These are phyloP conservation scores for Peronospora destructor DNA, from an alignment of 352 stramenopile genomes.

Conservation along the genomic window DNA sequence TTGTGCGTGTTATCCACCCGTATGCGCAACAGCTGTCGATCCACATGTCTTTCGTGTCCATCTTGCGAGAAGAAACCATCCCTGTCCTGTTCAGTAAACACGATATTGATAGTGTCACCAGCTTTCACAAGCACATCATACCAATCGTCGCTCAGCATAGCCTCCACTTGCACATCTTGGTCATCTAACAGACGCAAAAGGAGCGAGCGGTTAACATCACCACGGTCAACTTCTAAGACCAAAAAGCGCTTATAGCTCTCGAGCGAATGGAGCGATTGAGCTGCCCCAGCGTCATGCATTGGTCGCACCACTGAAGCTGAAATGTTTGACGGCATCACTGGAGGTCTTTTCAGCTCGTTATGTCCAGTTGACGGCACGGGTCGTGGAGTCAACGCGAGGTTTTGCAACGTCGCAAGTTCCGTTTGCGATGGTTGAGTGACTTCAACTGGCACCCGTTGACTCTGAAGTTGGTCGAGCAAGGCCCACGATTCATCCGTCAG, in stretches of 20 bases:
- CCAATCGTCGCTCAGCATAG: slow-evolving; percentile 61
- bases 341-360: slow-evolving; percentile 9
- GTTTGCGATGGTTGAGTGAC: slow-evolving; percentile 19
- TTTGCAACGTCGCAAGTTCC: slow-evolving; percentile 26
- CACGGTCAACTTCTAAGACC: slow-evolving; percentile 56
- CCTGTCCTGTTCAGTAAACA: slow-evolving; percentile 52
- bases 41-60: slow-evolving; percentile 1
- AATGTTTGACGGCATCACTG: slow-evolving; percentile 4
- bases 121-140: slow-evolving; percentile 67
- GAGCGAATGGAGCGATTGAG: slow-evolving; percentile 1
- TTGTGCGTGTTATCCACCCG: slow-evolving; percentile 50
- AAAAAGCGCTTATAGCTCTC: slow-evolving; percentile 53
- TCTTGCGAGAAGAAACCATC: slow-evolving; percentile 41
- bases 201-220: slow-evolving; percentile 44
- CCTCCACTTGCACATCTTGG: slow-evolving; percentile 50
- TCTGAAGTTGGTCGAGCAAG: slow-evolving; percentile 59
- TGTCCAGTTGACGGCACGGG: slow-evolving; percentile 21
- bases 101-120: slow-evolving; percentile 73
- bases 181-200: slow-evolving; percentile 60
- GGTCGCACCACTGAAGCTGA: slow-evolving; percentile 20
- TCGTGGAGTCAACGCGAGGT: slow-evolving; percentile 23
- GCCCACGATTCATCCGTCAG: slow-evolving; percentile 79
- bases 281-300: slow-evolving; percentile 4
- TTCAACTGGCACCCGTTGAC: slow-evolving; percentile 31
- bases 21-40: slow-evolving; percentile 17